Evolutionary conservation across 306 rosid species (phyloP).

Genomic region (Castanea mollissima): DNA sequence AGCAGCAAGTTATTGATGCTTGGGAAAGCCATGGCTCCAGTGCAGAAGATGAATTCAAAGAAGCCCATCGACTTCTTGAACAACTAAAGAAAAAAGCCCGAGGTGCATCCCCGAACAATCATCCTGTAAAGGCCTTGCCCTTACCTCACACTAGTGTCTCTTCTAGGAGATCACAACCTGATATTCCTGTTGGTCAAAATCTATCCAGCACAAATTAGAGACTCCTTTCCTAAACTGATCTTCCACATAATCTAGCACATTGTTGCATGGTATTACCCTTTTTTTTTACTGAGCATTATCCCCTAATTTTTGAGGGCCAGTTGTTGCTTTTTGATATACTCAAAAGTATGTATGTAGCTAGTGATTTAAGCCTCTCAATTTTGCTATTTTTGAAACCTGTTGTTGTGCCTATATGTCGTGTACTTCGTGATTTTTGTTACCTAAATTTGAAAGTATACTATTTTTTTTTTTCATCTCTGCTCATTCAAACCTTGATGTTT

Average conservation of each 20-base stretch:
- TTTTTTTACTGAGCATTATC: not conserved
- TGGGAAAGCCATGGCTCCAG: slow-evolving; percentile 91
- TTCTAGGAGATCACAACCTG: slow-evolving; percentile 32
- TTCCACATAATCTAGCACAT: slow-evolving; percentile 11
- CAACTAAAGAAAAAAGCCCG: slow-evolving; percentile 62
- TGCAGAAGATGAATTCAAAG: slow-evolving; percentile 70
- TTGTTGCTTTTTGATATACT: slow-evolving; percentile 17
- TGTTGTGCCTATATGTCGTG: too few relatives aligned
- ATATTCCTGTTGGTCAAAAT: slow-evolving; percentile 17
- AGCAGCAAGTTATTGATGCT: slow-evolving; percentile 79
- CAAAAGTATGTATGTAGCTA: slow-evolving; percentile 15
- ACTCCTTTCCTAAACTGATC: slow-evolving; percentile 4
- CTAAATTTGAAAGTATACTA: too few relatives aligned
- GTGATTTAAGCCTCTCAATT: not conserved
- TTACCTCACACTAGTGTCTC: slow-evolving; percentile 39
- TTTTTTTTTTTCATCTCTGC: too few relatives aligned
- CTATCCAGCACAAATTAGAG: slow-evolving; percentile 18
- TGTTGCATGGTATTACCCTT: not conserved
- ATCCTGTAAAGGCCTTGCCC: slow-evolving; percentile 60
- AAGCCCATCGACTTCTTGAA: slow-evolving; percentile 61
- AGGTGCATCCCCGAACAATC: slow-evolving; percentile 38
- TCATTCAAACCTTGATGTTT: too few relatives aligned
- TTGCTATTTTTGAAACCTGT: too few relatives aligned
- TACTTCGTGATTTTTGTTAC: too few relatives aligned
- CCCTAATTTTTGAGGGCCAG: not conserved